Evolutionary conservation across 345 rosid species (phyloP).

Genomic region (Aurinia saxatilis): DNA sequence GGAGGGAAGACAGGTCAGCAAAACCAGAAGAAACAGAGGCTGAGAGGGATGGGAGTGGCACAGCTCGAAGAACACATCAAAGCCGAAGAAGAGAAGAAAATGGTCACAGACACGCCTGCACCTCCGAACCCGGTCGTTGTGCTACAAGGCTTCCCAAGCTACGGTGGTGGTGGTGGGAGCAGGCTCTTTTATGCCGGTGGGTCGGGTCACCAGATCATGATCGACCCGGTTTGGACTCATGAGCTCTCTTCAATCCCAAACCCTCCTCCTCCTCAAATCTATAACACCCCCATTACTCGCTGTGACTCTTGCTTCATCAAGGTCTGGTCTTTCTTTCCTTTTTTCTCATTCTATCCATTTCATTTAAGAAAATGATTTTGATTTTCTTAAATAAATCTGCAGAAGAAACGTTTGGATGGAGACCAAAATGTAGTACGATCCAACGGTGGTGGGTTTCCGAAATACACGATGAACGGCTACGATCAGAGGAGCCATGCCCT

Average conservation of each 20-base stretch:
- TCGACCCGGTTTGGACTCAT: conserved; percentile 28
- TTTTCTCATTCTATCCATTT: background rate
- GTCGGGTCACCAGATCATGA: conserved; percentile 27
- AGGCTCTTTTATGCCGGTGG: conserved; percentile 22
- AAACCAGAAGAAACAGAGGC: conserved; percentile 42
- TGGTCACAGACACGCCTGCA: conserved; percentile 1
- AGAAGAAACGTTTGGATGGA: conserved; percentile 47
- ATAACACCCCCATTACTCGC: conserved; percentile 10
- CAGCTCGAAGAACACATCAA: conserved; percentile 46
- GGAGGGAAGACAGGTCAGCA: conserved; percentile 17
- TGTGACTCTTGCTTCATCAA: conserved; percentile 48
- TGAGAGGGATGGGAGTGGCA: conserved; percentile 82
- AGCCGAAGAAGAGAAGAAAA: conserved; percentile 34
- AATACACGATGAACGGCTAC: conserved; percentile 23
- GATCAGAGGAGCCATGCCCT: conserved; percentile 15
- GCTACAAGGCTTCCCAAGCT: conserved; percentile 32
- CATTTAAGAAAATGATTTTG: background rate
- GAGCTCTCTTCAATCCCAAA: conserved; percentile 97
- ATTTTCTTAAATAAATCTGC: background rate
- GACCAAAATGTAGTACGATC: conserved; percentile 24
- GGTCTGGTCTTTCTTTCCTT: conserved; percentile 30
- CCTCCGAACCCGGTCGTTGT: conserved; percentile 30
- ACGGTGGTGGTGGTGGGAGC: conserved; percentile 6
- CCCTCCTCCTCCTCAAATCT: conserved; percentile 23
- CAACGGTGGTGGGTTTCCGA: conserved; percentile 32